Evolutionary conservation across 148 eudicot genomes (phyloP).

Genomic region (Amaranthus hypochondriacus): DNA sequence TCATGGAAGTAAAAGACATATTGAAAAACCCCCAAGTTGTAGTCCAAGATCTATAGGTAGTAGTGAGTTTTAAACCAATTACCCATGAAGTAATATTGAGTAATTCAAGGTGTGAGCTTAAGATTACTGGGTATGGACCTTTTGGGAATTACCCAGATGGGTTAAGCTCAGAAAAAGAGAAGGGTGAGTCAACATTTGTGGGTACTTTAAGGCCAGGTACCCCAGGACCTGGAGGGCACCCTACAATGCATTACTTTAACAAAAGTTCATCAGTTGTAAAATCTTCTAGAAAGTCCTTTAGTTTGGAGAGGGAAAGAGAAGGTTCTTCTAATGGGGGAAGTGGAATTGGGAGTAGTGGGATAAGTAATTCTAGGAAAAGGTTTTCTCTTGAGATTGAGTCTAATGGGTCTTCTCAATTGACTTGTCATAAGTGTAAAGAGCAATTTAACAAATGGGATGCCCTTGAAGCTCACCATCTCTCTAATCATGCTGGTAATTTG

Average conservation of each 20-base stretch:
- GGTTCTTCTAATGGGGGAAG: constrained; percentile 24
- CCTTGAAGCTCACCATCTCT: constrained; percentile 96
- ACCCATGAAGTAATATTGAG: constrained; percentile 88
- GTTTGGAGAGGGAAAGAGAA: constrained; percentile 30
- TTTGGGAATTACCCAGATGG: constrained; percentile 34
- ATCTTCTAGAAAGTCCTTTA: constrained; percentile 38
- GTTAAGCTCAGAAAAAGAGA: constrained; percentile 20
- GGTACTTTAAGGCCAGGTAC: constrained; percentile 88
- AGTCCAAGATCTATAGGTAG: constrained; percentile 97
- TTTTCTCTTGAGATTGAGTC: constrained; percentile 42
- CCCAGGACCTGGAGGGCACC: constrained; percentile 88
- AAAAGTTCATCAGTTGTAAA: constrained; percentile 18
- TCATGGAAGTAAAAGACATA: constrained; percentile 90
- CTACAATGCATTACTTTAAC: constrained; percentile 65
- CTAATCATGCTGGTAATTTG: constrained; percentile 83
- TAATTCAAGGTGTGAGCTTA: constrained; percentile 77
- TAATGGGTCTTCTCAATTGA: constrained; percentile 39
- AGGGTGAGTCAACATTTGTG: constrained; percentile 42
- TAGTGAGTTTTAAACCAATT: constrained; percentile 90
- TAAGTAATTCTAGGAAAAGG: constrained; percentile 34
- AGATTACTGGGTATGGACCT: constrained; percentile 58
- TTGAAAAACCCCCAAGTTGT: constrained; percentile 68
- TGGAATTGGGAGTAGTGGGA: constrained; percentile 30
- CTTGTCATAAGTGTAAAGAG: constrained; percentile 87
- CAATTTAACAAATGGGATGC: constrained; percentile 82